Base-by-base conservation (phyloP, 192 early-diverging fungal genomes). In the Linderina pennispora region DNA sequence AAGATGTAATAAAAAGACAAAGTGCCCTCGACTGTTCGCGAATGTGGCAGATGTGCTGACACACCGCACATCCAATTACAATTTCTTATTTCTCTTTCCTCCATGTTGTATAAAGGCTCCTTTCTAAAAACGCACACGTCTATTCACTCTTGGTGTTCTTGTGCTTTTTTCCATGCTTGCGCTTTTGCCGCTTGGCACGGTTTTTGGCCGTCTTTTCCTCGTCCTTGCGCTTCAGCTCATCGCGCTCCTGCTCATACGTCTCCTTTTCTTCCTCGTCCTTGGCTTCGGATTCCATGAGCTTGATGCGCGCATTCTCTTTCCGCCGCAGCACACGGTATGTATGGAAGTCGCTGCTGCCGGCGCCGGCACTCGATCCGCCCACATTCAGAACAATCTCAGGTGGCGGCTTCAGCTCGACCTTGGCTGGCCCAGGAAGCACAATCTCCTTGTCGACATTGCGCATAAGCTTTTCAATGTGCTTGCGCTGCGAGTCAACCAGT, bases 321-420 rank as follows among this genome's bases (percentile, higher is more conserved):
- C 94, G 73, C 23, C 94, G 76, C 33, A 86, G 67, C 17, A 88
- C 84, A 55, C 91, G 65, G 49, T 98, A 98, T 1, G 92, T 89
- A 63, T 94, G 92, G 45, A 98, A 98, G 56, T 98, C 94, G 28
- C 91, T 91, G 75, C 87, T 90, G 13, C 92, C 90, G 3, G 94
- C 94, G 26, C 94, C 94, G 0, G 94, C 93, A 65, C 87, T 91
- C 11, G 92, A 96, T 20, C 93, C 88, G 56, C 56, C 81, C 16
- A 94, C 85, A 63, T 94, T 97, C 16, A 88, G 76, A 8, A 94
- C 90, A 62, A 94, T 84, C 36, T 94, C 89, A 35, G 79, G 80
- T 23, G 93, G 91, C 16, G 78, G 68, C 40, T 81, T 83, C 19
- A 75, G 6, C 4, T 15, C 38, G 21, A 73, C 52, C n/a, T 63